phyloP scores from a whole-genome alignment of 179 eudicot species.

The Silene noctiflora region DNA sequence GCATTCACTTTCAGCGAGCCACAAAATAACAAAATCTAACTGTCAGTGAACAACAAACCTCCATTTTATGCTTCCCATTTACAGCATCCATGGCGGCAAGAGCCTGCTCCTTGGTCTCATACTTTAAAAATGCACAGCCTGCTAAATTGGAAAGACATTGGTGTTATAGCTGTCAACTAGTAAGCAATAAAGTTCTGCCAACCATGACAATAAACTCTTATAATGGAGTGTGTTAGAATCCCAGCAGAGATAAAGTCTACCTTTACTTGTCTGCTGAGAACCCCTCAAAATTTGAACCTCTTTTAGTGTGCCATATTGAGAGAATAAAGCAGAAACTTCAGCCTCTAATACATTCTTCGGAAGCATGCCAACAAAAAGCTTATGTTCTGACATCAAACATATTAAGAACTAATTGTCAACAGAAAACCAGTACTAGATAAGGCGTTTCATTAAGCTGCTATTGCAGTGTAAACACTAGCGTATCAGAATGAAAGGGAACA shows the following conservation, averaged over 20 bases:
- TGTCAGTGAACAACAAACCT: conserved; percentile 44
- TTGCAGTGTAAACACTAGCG: conserved; percentile 6
- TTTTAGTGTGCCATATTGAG: conserved; percentile 70
- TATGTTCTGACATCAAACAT: conserved; percentile 55
- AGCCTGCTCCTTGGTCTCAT: conserved; percentile 88
- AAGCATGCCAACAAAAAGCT: conserved; percentile 52
- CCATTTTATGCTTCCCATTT: conserved; percentile 78
- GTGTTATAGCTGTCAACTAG: too few species aligned
- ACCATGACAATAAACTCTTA: too few species aligned
- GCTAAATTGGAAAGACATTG: too few species aligned
- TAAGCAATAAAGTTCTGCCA: too few species aligned
- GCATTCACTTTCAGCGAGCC: too few species aligned
- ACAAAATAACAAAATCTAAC: not conserved
- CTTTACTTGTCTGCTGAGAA: conserved; percentile 95
- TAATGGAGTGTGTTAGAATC: too few species aligned
- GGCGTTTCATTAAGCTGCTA: not conserved
- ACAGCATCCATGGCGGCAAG: conserved; percentile 87
- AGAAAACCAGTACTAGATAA: not conserved
- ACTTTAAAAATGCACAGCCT: conserved; percentile 24
- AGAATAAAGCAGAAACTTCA: conserved; percentile 79
- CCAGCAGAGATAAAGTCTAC: too few species aligned
- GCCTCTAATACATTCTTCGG: conserved; percentile 53
- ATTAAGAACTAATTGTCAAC: conserved; percentile 2
- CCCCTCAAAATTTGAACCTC: conserved; percentile 90
- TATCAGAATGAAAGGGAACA: conserved; percentile 6